A percentile compares a stretch with the other conserved stretches of the same genome.
These are phyloP conservation scores for Trypanosoma grayi DNA, from an alignment of 208 protist species.

Conservation along the genomic window DNA sequence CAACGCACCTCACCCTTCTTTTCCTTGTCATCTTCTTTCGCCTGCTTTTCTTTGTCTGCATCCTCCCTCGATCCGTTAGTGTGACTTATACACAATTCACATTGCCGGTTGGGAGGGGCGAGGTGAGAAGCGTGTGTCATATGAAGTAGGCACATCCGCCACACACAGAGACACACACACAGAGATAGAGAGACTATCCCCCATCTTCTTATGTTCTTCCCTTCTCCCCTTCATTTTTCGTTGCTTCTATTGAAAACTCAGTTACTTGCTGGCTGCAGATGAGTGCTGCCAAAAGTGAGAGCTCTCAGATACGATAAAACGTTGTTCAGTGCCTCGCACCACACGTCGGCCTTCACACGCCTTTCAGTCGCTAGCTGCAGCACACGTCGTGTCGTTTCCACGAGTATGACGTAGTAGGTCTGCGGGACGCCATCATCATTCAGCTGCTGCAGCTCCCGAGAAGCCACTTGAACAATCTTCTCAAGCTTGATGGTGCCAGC, in stretches of 20 bases:
- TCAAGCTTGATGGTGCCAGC: slow-evolving; percentile 59
- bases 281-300: neutral
- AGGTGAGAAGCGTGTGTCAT: no score
- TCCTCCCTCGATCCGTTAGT: neutral
- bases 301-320: slow-evolving; percentile 65
- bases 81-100: no score
- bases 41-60: neutral
- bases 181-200: neutral
- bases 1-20: no score
- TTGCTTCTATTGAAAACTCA: neutral
- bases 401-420: slow-evolving; percentile 70
- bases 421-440: slow-evolving; percentile 48
- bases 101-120: no score
- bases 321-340: slow-evolving; percentile 81
- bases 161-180: neutral
- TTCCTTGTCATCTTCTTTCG: no score
- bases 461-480: slow-evolving; percentile 56
- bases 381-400: slow-evolving; percentile 60
- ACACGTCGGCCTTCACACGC: slow-evolving; percentile 63
- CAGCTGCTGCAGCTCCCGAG: slow-evolving; percentile 42
- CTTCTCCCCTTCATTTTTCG: neutral
- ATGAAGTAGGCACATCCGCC: neutral
- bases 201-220: neutral
- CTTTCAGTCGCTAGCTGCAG: slow-evolving; percentile 77
- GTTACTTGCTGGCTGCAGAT: neutral